Evolutionary conservation across 345 rosid genomes (phyloP).

Genomic region (Populus tremula): DNA sequence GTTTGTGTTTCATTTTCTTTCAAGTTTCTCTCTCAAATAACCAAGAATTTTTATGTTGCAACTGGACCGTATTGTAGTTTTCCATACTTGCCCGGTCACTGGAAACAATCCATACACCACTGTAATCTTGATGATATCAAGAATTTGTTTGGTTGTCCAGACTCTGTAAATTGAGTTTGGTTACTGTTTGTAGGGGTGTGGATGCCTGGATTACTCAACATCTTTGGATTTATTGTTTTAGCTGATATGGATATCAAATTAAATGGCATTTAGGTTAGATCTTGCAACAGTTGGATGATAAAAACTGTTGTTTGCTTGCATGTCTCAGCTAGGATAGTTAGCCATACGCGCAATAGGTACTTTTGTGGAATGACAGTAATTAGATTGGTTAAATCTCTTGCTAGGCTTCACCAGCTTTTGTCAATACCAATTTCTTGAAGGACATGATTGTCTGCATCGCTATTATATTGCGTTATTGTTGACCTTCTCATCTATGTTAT

Average conservation of each 20-base stretch:
- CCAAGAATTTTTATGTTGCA: too few species aligned
- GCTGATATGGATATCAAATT: not conserved
- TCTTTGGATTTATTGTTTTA: not conserved
- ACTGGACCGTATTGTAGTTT: too few species aligned
- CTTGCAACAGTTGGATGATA: conserved; percentile 1
- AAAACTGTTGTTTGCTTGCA: not conserved
- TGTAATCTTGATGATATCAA: not conserved
- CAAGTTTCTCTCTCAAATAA: too few species aligned
- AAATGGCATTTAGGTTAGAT: not conserved
- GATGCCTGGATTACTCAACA: not conserved
- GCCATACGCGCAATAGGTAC: not conserved
- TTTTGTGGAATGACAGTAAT: not conserved
- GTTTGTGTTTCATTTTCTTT: too few species aligned
- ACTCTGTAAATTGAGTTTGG: not conserved
- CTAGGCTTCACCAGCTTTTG: not conserved
- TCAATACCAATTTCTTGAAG: not conserved
- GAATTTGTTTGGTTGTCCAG: not conserved
- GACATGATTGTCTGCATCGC: not conserved
- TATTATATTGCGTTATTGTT: not conserved
- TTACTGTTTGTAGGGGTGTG: not conserved
- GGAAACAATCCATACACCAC: too few species aligned
- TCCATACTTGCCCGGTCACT: too few species aligned
- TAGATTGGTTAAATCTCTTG: not conserved
- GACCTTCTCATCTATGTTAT: not conserved
- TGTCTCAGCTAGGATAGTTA: not conserved